Base-by-base conservation (phyloP, 2,329 filamentous ascomycete species). In the Stagonosporopsis chrysanthemi region DNA sequence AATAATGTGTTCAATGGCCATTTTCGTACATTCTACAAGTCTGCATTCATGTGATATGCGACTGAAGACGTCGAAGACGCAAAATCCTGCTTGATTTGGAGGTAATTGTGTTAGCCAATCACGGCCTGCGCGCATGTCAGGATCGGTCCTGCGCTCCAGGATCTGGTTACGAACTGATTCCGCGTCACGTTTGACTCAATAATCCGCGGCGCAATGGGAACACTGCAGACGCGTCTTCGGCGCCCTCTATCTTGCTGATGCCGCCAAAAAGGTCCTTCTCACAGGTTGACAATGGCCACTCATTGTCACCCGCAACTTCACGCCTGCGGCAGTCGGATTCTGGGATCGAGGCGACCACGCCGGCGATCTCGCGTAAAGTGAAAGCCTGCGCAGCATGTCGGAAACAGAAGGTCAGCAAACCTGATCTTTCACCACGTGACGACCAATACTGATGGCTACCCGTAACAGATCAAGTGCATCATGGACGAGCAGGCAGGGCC, bases 371-470 rank as follows among this genome's bases (percentile, higher is more conserved):
- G 38, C 66, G 71, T 11, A 73, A 72, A 44, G 69, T 74, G 39
- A 74, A 73, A 47, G 82, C 82, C 26, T 84, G 82, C 65, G 82
- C 81, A 9, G 79, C 82, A 60, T 84, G 82, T 66, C 79, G 82
- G 58, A 80, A 82, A 55, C 82, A 83, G 60, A 84, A 84, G 69
- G 70, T 71, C 15, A 15, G 52, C 12, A n/a, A n/a, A 11, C 29
- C 17, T 26, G 26, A 17, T 33, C 17, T 40, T 8, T 26, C 15
- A 9, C 45, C 41, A 44, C 43, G 26, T 38, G 49, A 39, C 45
- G 33, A 19, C 50, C 7, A 36, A 52, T 36, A 28, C 17, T n/a
- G 28, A 38, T 26, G 36, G 51, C 66, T 42, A 65, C 29, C 2
- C 12, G 2, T 1, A 5, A n/a, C 24, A 73, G 71, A 82, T 83